phyloP scores from a whole-genome alignment of 2,329 filamentous ascomycete species.

The Pseudogymnoascus destructans region DNA sequence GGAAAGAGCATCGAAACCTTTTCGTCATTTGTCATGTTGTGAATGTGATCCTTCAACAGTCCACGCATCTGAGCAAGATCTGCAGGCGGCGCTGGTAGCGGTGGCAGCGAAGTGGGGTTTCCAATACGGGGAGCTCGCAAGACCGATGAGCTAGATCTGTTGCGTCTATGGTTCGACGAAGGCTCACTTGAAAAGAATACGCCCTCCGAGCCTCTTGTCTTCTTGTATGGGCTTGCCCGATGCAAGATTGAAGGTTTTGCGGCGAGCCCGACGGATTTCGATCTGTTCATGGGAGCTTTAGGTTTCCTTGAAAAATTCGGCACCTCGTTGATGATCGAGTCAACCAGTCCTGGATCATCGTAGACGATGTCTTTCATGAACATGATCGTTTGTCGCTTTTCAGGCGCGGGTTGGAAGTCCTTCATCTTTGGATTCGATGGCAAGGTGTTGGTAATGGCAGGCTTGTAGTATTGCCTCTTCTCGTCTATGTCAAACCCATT shows the following conservation, averaged over 20 bases:
- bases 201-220: slow-evolving; percentile 27
- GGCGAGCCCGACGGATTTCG: slow-evolving; percentile 10
- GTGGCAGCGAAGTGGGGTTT: slow-evolving; percentile 16
- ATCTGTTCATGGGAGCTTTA: slow-evolving; percentile 11
- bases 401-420: slow-evolving; percentile 8
- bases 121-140: slow-evolving; percentile 34
- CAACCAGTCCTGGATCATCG: slow-evolving; percentile 37
- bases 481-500: slow-evolving; percentile 17
- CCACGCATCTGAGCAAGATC: slow-evolving; percentile 29
- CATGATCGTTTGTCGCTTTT: slow-evolving; percentile 38
- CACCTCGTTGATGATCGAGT: slow-evolving; percentile 36
- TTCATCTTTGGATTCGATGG: slow-evolving; percentile 1
- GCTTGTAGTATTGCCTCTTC: slow-evolving; percentile 12
- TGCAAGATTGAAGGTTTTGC: slow-evolving; percentile 24
- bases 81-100: slow-evolving; percentile 31
- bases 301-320: slow-evolving; percentile 25
- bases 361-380: slow-evolving; percentile 44
- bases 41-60: slow-evolving; percentile 38
- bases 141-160: slow-evolving; percentile 37
- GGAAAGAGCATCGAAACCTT: slow-evolving; percentile 42
- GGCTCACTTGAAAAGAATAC: slow-evolving; percentile 36
- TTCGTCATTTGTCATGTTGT: slow-evolving; percentile 46
- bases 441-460: slow-evolving; percentile 11
- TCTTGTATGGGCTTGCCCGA: slow-evolving; percentile 23
- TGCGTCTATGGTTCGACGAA: slow-evolving; percentile 31